Evolutionary conservation across 345 rosid species (phyloP), one percentile per base, ranked within the genome.

Genomic region (Combretum micranthum): DNA sequence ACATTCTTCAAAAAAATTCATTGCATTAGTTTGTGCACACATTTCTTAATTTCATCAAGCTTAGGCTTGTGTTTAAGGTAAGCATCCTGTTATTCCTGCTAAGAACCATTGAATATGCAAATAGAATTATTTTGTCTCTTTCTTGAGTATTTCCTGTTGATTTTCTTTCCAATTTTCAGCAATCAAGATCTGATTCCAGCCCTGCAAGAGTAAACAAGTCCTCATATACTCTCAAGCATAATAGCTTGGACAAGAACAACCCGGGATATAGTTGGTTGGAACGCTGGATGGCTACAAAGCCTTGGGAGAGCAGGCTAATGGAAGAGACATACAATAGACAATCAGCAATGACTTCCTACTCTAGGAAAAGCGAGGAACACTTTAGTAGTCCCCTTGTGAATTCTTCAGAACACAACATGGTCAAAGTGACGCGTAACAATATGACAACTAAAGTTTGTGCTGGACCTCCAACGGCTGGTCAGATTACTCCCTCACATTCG

Each of bases 261-360:
- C 69, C 76, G n/a, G 85, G 73, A 46, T 75, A 81, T 77, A 77
- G 70, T 72, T 82, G 85, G 91, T 69, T 72, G 50, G 90, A 91
- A 13, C 56, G 80, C n/a, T 88, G 98, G 96, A 77, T 81, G 85
- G 85, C 90, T 51, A 59, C 75, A 17, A 88, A 81, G 69, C 88
- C 92, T 19, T 88, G 91, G n/a, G 87, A 86, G 64, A 73, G 65
- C 57, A 58, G 86, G 69, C 60, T 72, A 53, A 65, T 73, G 74
- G 81, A 82, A 48, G 82, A 80, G 20, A 65, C 53, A 55, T 71
- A 65, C 20, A 26, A 48, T 49, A 55, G 74, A 0, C 63, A 70
- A 20, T 55, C 64, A 1, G 75, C 71, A 50, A 56, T 62, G 20
- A 61, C 67, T 32, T 60, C 64, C 19, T 64, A 57, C 59, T 68